Conservation (phyloP, 495 filamentous ascomycete genomes). For the Podospora pseudocomata region DNA sequence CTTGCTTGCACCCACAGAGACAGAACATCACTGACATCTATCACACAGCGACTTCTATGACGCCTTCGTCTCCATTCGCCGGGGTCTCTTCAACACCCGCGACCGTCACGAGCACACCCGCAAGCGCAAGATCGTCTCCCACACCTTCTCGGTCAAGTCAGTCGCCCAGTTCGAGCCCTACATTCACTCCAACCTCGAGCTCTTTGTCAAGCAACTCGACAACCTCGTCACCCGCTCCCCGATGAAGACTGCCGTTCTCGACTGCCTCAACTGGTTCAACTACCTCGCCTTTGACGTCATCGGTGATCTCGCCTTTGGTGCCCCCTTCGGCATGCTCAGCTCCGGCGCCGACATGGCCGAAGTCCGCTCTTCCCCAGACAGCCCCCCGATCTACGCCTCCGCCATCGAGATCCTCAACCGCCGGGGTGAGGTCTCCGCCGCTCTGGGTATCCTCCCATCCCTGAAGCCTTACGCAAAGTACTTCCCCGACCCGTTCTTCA, state of each 20-base stretch:
- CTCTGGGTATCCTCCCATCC: slow-evolving; percentile 57
- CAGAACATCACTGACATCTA: slow-evolving; percentile 3
- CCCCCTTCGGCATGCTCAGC: slow-evolving; percentile 59
- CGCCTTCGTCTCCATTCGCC: slow-evolving; percentile 81
- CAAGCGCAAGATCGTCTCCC: slow-evolving; percentile 84
- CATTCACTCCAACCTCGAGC: slow-evolving; percentile 73
- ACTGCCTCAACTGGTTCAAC: slow-evolving; percentile 90
- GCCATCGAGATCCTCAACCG: slow-evolving; percentile 71
- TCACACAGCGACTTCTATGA: slow-evolving; percentile 68
- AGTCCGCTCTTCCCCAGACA: slow-evolving; percentile 49
- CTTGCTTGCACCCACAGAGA: not conserved
- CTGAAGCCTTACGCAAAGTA: slow-evolving; percentile 63
- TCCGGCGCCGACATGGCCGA: slow-evolving; percentile 58
- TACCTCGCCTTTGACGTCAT: slow-evolving; percentile 93
- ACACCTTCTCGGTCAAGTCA: slow-evolving; percentile 81
- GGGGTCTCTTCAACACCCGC: slow-evolving; percentile 88
- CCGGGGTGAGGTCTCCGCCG: slow-evolving; percentile 62
- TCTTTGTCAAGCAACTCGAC: slow-evolving; percentile 73
- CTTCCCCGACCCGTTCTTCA: slow-evolving; percentile 67
- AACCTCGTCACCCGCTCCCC: slow-evolving; percentile 38
- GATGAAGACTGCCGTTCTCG: slow-evolving; percentile 53
- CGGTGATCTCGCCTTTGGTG: slow-evolving; percentile 63
- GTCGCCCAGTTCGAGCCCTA: slow-evolving; percentile 87
- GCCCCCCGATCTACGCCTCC: slow-evolving; percentile 54
- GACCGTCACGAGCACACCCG: slow-evolving; percentile 78